Percentiles rank a stretch among this genome's conserved stretches.
Evolutionary conservation across 2,329 filamentous ascomycete species (phyloP).

Genomic region (Onygenales sp.): DNA sequence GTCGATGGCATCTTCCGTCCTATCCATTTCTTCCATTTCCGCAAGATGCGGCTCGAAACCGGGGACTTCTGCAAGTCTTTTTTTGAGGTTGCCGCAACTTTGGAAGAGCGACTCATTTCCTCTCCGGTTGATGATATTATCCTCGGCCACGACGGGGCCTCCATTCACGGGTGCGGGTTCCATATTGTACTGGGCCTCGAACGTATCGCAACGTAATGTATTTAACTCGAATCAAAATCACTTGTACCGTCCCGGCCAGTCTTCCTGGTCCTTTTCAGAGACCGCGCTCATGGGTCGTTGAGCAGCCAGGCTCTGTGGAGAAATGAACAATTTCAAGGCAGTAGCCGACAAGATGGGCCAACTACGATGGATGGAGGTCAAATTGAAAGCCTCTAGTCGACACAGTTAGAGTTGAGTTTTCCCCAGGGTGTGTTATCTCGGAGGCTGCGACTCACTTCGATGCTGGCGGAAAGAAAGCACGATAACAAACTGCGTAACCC

Average conservation of each 20-base stretch:
- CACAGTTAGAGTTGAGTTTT: too few species aligned
- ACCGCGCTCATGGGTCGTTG: constrained; percentile 11
- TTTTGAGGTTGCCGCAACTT: constrained; percentile 78
- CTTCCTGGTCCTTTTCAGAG: constrained; percentile 10
- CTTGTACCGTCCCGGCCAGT: constrained; percentile 8
- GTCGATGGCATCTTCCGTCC: constrained; percentile 53
- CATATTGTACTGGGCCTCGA: constrained; percentile 17
- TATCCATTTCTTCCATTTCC: constrained; percentile 61
- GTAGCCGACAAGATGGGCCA: not conserved
- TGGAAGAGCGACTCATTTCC: constrained; percentile 95
- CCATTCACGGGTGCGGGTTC: constrained; percentile 22
- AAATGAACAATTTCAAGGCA: not conserved
- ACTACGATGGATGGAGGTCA: not conserved
- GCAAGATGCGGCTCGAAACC: constrained; percentile 67
- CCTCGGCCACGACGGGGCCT: constrained; percentile 52
- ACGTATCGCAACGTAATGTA: not conserved
- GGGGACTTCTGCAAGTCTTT: constrained; percentile 72
- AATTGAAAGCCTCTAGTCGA: too few species aligned
- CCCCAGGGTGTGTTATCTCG: too few species aligned
- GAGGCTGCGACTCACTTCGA: too few species aligned
- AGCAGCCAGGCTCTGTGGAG: not conserved
- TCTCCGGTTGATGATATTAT: constrained; percentile 95
- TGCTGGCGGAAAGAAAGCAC: too few species aligned
- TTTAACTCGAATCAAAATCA: not conserved
- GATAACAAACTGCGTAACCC: not conserved